Percentiles rank a stretch among this genome's conserved stretches.
Conservation (phyloP, 768 basidiomycete species). For the Thelephora ganbajun region DNA sequence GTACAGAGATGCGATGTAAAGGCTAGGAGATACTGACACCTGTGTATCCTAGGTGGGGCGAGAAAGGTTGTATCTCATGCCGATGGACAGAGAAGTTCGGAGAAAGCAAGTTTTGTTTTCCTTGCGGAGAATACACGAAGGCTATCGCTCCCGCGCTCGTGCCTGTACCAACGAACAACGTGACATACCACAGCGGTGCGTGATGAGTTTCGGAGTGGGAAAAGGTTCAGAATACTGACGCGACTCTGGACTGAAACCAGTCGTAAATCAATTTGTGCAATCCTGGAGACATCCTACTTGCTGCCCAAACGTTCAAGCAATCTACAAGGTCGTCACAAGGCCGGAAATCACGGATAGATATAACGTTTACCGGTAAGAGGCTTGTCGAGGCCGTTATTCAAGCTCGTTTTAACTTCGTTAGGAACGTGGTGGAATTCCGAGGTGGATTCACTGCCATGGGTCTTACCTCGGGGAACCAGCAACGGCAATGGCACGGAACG, state of each 20-base stretch:
- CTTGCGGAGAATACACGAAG: slow-evolving; percentile 40
- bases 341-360: slow-evolving; percentile 37
- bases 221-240: neutral
- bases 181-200: slow-evolving; percentile 53
- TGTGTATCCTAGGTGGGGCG: slow-evolving; percentile 9
- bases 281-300: slow-evolving; percentile 54
- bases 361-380: slow-evolving; percentile 42
- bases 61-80: slow-evolving; percentile 46
- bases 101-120: slow-evolving; percentile 49
- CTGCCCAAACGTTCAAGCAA: slow-evolving; percentile 44
- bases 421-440: slow-evolving; percentile 39
- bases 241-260: slow-evolving; percentile 19
- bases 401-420: slow-evolving; percentile 11
- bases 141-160: slow-evolving; percentile 40
- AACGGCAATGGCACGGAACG: slow-evolving; percentile 67
- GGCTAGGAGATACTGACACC: too few species aligned
- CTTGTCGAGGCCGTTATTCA: neutral
- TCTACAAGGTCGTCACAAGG: slow-evolving; percentile 51
- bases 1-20: too few species aligned
- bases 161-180: slow-evolving; percentile 44
- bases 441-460: slow-evolving; percentile 43
- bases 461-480: slow-evolving; percentile 52
- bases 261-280: slow-evolving; percentile 51
- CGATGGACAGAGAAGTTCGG: slow-evolving; percentile 37
- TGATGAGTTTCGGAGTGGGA: neutral